phyloP scores from a whole-genome alignment of 768 basidiomycete species.

The Russula olivacea region DNA sequence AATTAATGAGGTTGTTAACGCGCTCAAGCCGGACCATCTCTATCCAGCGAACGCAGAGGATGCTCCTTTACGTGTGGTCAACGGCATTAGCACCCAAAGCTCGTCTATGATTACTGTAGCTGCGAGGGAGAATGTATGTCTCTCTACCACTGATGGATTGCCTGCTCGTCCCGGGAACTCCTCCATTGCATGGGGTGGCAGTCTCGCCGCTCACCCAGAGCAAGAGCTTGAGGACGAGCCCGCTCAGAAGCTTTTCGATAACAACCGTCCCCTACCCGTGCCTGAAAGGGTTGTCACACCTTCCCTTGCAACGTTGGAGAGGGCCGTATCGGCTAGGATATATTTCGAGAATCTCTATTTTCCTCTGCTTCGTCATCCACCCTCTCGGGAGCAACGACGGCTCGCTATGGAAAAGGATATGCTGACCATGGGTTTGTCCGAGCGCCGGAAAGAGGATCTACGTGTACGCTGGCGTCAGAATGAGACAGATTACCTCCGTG shows the following conservation, averaged over 20 bases:
- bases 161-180: slow-evolving; percentile 57
- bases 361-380: slow-evolving; percentile 74
- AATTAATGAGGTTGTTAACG: slow-evolving; percentile 71
- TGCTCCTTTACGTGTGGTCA: slow-evolving; percentile 68
- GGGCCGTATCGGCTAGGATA: slow-evolving; percentile 85
- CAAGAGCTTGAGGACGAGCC: slow-evolving; percentile 51
- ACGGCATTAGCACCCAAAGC: slow-evolving; percentile 63
- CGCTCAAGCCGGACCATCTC: slow-evolving; percentile 52
- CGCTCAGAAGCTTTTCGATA: slow-evolving; percentile 30
- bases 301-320: slow-evolving; percentile 87
- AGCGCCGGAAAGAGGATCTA: slow-evolving; percentile 63
- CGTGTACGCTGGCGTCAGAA: slow-evolving; percentile 77
- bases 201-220: slow-evolving; percentile 62
- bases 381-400: slow-evolving; percentile 79
- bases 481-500: slow-evolving; percentile 87
- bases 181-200: slow-evolving; percentile 53
- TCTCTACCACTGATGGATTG: slow-evolving; percentile 41
- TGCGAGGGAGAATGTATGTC: slow-evolving; percentile 59
- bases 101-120: slow-evolving; percentile 73
- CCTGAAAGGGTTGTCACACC: slow-evolving; percentile 65
- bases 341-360: slow-evolving; percentile 93
- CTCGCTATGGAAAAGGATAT: slow-evolving; percentile 87
- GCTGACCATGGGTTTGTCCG: slow-evolving; percentile 61
- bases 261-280: slow-evolving; percentile 30
- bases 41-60: slow-evolving; percentile 39